Base-by-base conservation (phyloP, 2,329 filamentous ascomycete species). In the Colletotrichum graminicola region DNA sequence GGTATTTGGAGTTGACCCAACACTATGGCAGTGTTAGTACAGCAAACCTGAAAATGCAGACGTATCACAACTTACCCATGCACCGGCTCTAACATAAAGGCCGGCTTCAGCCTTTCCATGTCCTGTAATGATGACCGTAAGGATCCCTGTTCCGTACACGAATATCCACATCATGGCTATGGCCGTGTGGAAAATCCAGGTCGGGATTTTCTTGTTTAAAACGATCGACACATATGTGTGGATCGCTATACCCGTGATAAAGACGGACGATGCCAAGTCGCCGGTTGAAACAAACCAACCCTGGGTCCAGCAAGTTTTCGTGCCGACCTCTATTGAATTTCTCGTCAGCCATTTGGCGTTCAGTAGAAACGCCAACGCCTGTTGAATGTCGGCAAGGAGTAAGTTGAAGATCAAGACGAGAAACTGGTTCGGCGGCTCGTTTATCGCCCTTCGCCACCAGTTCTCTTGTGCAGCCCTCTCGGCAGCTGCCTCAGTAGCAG, bases 361-460 rank as follows among this genome's bases (percentile, higher is more conserved):
- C 60, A 93, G 82, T 54, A 91, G 75, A 76, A 93, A 93, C 5
- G 90, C 88, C 0, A 88, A 78, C 10, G 89, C 85, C 76, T 93
- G 91, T 75, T 91, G 88, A 66, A 92, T 85, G 75, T 93, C 91
- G 70, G 91, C 91, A 29, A 92, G 80, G 6, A 93, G 82, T 0
- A 93, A 85, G 77, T 93, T 93, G 77, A 92, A 88, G 69, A 93
- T 91, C 5, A 93, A 83, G 0, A 93, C 82, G 36, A 93, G 84
- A 76, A 93, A 92, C 78, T 93, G 91, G 74, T 92, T 93, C 0
- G 85, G 85, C 7, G 83, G 80, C 26, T 81, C 79, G 49, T 77
- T 78, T 62, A 76, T 74, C 34, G 77, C 62, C 16, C 76, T 75
- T n/a, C 72, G 56, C 39, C 73, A 71, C 43, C 79, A 68, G 1